Base-by-base conservation (phyloP, 495 filamentous ascomycete species). In the Trichoderma parareesei region DNA sequence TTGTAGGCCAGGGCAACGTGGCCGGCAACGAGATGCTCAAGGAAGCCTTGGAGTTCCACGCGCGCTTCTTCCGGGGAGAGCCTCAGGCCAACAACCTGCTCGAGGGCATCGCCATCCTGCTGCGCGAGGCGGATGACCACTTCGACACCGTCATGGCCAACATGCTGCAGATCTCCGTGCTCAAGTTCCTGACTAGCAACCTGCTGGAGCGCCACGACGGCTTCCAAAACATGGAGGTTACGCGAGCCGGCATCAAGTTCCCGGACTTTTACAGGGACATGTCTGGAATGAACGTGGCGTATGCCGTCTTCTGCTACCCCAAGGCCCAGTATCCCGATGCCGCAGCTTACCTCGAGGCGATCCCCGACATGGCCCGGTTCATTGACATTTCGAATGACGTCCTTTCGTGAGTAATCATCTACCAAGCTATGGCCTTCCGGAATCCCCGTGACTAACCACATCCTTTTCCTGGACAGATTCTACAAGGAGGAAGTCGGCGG, bases 31-130 rank as follows among this genome's bases (percentile, higher is more conserved):
- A 65, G 27, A 65, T 65, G 64, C 18, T 59, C 33, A 33, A 65
- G 6, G 64, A 65, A 38, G 64, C 64, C 16, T 10, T 41, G 33
- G 48, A 16, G 20, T 65, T 65, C 64, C 49, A 65, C 49, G 38
- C 61, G 16, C 64, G 64, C 64, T 61, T 65, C 44, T 61, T 61
- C 53, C 35, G 27, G 3, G 64, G 64, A 35, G 55, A 65, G 38
- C 1, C 5, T 4, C 64, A 65, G 53, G 53, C 64, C 10, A 61
- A 61, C 38, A 60, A 57, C 2, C 55, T 65, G 33, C 55, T 65
- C 14, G 55, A 60, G 55, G 55, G 14, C 11, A 60, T 60, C 16
- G 55, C 55, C 5, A 35, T 38, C 8, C 18, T 60, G n/a, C 55
- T 60, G 1, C 55, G 55, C 4, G 55, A 60, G 20, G 55, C 55